Percentiles rank a stretch among this genome's conserved stretches.
Conservation (phyloP, 2,329 filamentous ascomycete genomes). For the Colletotrichum sp. region DNA sequence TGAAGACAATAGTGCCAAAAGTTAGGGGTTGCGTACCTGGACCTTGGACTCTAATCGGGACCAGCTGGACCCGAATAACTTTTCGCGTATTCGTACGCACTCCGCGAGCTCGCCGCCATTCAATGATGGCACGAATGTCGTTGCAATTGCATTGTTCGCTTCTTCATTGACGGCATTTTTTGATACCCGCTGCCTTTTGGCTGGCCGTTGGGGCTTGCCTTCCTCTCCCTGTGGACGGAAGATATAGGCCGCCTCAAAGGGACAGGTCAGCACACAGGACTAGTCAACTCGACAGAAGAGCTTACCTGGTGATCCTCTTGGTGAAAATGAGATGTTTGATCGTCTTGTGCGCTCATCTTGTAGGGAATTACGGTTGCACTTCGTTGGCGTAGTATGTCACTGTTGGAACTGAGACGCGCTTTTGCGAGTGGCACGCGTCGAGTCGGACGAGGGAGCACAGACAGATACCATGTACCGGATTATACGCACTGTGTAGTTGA, state of each 20-base stretch:
- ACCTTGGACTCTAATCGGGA: constrained; percentile 66
- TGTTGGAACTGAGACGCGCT: neutral
- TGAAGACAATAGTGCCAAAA: neutral
- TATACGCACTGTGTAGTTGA: neutral
- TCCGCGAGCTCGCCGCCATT: constrained; percentile 57
- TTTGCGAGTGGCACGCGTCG: constrained; percentile 2
- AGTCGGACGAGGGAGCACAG: neutral
- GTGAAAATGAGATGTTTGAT: neutral
- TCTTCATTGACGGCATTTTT: constrained; percentile 34
- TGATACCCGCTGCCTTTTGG: constrained; percentile 63
- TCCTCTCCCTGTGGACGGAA: constrained; percentile 57
- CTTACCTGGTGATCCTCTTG: constrained; percentile 52
- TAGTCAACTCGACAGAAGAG: neutral
- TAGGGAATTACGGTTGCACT: neutral
- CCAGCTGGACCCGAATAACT: constrained; percentile 70
- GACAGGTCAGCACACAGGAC: neutral
- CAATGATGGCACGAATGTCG: constrained; percentile 58
- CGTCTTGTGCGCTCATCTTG: constrained; percentile 4
- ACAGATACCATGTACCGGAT: neutral
- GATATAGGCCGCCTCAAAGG: constrained; percentile 62
- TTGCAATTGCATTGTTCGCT: constrained; percentile 8
- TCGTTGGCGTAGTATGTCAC: neutral
- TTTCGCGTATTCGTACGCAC: constrained; percentile 58
- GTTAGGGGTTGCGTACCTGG: constrained; percentile 49
- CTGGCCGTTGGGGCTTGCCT: constrained; percentile 42